Evolutionary conservation across 2,329 filamentous ascomycete genomes (phyloP).

Genomic region (Neoascochyta sp.): DNA sequence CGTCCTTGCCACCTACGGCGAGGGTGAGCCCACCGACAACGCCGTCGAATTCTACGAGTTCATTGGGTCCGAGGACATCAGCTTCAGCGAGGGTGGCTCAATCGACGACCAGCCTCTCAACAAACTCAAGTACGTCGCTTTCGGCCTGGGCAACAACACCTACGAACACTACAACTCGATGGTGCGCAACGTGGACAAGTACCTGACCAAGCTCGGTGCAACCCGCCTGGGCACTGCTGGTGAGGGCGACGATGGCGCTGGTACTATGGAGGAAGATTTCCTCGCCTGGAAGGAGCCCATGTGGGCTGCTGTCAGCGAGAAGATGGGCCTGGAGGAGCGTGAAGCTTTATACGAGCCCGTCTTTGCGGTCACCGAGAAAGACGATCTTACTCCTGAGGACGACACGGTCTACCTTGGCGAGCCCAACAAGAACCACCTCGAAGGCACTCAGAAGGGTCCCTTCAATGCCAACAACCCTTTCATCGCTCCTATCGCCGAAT

Average conservation of each 20-base stretch:
- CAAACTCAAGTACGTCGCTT: slow-evolving; percentile 88
- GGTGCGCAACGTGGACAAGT: slow-evolving; percentile 86
- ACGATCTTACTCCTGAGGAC: slow-evolving; percentile 69
- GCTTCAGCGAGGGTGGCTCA: slow-evolving; percentile 67
- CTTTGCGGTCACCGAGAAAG: slow-evolving; percentile 75
- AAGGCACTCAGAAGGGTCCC: slow-evolving; percentile 77
- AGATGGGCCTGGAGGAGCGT: slow-evolving; percentile 88
- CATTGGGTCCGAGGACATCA: slow-evolving; percentile 73
- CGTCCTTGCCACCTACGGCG: slow-evolving; percentile 93
- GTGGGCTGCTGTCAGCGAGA: slow-evolving; percentile 80
- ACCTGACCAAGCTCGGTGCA: slow-evolving; percentile 76
- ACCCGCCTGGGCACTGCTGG: slow-evolving; percentile 81
- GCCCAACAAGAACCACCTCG: slow-evolving; percentile 92
- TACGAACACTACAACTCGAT: slow-evolving; percentile 99
- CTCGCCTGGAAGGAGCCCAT: slow-evolving; percentile 99
- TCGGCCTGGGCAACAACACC: slow-evolving; percentile 97
- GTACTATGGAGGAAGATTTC: slow-evolving; percentile 99
- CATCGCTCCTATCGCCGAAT: slow-evolving; percentile 89
- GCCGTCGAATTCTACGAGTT: slow-evolving; percentile 99
- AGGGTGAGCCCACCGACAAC: slow-evolving; percentile 98
- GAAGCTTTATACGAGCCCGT: slow-evolving; percentile 94
- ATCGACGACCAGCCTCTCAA: slow-evolving; percentile 67
- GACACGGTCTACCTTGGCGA: slow-evolving; percentile 89
- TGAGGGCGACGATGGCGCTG: slow-evolving; percentile 94
- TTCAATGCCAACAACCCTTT: slow-evolving; percentile 97